These are phyloP conservation scores for Saccharomyces hybrid DNA, from an alignment of 1,139 yeast species.

Conservation along the genomic window DNA sequence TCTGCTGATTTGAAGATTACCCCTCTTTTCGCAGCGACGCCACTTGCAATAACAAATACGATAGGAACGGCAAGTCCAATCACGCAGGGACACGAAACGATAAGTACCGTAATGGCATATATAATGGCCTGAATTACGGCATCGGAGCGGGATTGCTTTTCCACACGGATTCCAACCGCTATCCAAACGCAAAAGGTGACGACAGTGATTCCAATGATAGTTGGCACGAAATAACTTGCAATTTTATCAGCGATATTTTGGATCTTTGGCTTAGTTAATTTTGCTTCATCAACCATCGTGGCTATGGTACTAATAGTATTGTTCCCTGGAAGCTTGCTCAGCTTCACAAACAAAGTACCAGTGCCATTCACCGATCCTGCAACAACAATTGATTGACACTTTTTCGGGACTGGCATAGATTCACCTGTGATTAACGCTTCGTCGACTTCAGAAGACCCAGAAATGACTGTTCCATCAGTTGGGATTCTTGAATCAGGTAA, in stretches of 20 bases:
- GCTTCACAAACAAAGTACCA: not conserved
- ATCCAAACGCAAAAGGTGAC: not conserved
- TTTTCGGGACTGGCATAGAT: not conserved
- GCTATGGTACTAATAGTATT: not conserved
- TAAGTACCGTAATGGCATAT: not conserved
- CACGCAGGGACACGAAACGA: not conserved
- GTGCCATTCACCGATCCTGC: not conserved
- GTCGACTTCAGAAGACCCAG: not conserved
- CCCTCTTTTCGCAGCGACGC: not conserved
- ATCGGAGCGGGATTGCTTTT: not conserved
- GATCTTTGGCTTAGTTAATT: not conserved
- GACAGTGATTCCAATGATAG: not conserved
- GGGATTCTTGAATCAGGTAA: not conserved
- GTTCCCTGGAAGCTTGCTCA: not conserved
- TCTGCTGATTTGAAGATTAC: not conserved
- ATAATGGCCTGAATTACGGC: not conserved
- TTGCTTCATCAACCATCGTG: not conserved
- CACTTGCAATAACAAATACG: not conserved
- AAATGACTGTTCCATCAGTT: not conserved
- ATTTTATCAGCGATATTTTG: not conserved
- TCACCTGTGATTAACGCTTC: not conserved
- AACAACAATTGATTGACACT: not conserved
- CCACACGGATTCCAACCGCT: not conserved
- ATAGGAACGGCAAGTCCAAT: not conserved
- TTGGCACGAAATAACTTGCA: not conserved